phyloP scores from a whole-genome alignment of 2,329 filamentous ascomycete genomes.

The Raffaelea ambrosiae region DNA sequence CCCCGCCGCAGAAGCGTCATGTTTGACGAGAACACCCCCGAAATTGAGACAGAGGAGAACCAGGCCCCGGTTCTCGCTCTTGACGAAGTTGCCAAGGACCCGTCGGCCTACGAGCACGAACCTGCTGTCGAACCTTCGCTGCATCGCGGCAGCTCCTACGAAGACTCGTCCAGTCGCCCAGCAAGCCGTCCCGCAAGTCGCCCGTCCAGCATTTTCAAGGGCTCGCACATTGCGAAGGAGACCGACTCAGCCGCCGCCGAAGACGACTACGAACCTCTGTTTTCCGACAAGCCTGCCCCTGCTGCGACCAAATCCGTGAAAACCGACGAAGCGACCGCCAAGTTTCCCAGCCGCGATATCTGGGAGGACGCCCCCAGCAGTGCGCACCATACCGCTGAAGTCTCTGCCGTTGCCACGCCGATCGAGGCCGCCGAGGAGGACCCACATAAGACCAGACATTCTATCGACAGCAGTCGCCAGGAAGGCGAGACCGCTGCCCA shows the following conservation, averaged over 20 bases:
- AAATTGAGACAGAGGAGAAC: constrained; percentile 50
- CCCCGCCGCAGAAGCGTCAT: constrained; percentile 38
- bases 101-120: constrained; percentile 58
- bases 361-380: constrained; percentile 96
- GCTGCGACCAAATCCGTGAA: constrained; percentile 29
- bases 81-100: constrained; percentile 75
- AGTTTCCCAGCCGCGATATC: constrained; percentile 89
- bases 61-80: constrained; percentile 77
- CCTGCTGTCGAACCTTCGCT: constrained; percentile 74
- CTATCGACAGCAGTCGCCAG: constrained; percentile 22
- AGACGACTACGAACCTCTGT: constrained; percentile 90
- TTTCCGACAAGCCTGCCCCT: constrained; percentile 35
- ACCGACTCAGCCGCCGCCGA: constrained; percentile 69
- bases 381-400: constrained; percentile 68
- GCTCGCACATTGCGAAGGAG: constrained; percentile 41
- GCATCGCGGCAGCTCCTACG: constrained; percentile 52
- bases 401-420: constrained; percentile 65
- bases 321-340: constrained; percentile 49
- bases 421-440: constrained; percentile 19
- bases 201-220: constrained; percentile 54
- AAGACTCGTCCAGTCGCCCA: constrained; percentile 16
- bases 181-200: constrained; percentile 24
- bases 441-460: constrained; percentile 9
- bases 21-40: constrained; percentile 28
- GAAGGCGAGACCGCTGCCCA: constrained; percentile 50